phyloP scores from a whole-genome alignment of 768 basidiomycete species.

The Wakefieldia striispora region DNA sequence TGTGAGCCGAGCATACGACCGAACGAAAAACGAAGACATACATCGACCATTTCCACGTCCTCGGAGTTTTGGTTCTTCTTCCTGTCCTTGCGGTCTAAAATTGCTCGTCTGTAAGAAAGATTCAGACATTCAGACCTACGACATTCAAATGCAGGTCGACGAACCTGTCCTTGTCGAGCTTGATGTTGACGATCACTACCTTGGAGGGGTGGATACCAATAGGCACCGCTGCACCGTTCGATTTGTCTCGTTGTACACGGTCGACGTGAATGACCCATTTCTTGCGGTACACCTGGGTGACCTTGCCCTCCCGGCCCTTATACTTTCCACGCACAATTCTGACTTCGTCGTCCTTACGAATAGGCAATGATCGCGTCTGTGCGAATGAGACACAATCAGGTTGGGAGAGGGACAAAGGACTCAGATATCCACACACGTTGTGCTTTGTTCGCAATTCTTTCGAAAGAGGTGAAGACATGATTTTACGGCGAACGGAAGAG shows the following conservation, averaged over 20 bases:
- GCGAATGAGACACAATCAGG: slow-evolving; percentile 1
- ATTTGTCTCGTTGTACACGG: slow-evolving; percentile 96
- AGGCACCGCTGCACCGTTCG: slow-evolving; percentile 89
- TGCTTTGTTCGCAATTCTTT: slow-evolving; percentile 94
- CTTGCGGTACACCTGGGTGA: slow-evolving; percentile 97
- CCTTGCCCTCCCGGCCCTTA: slow-evolving; percentile 98
- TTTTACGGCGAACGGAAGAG: slow-evolving; percentile 92
- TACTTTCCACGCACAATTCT: slow-evolving; percentile 95
- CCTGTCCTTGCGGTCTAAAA: slow-evolving; percentile 82
- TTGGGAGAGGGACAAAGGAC: background rate
- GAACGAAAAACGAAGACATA: slow-evolving; percentile 40
- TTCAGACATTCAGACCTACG: slow-evolving; percentile 5
- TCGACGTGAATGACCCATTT: slow-evolving; percentile 99
- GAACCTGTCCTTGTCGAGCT: slow-evolving; percentile 88
- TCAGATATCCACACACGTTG: slow-evolving; percentile 57
- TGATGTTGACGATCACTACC: slow-evolving; percentile 90
- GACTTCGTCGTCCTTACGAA: slow-evolving; percentile 98
- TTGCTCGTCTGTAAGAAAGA: slow-evolving; percentile 59
- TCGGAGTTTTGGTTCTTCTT: slow-evolving; percentile 57
- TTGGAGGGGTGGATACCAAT: slow-evolving; percentile 98
- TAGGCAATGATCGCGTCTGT: slow-evolving; percentile 86
- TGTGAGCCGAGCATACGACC: slow-evolving; percentile 10
- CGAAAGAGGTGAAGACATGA: slow-evolving; percentile 94
- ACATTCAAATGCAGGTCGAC: slow-evolving; percentile 12
- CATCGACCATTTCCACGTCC: slow-evolving; percentile 81